Evolutionary conservation across 2,329 filamentous ascomycete species (phyloP), one percentile per base, ranked within the genome.

Genomic region (Penicillium griseofulvum): DNA sequence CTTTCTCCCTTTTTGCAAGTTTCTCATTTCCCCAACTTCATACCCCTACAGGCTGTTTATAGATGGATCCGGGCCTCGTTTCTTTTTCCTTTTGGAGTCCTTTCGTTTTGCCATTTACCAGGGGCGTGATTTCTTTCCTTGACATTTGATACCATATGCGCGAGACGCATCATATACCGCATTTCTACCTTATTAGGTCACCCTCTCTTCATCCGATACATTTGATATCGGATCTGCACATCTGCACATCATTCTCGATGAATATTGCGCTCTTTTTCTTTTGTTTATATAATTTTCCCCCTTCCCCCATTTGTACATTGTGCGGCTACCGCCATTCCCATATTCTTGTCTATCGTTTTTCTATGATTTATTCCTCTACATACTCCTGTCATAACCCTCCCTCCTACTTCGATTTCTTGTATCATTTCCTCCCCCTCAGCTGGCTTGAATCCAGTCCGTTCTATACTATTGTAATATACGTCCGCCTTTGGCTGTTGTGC

Each of bases 21-120:
- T 55, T 58, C 55, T 56, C 45, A 58, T 66, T 60, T 67, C 56
- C 24, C 26, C 28, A 52, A 64, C 60, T 67, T 71, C 71, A 74
- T 75, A 74, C 71, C 71, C 71, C 67, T 58, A 66, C 56, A 71
- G 67, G 71, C 67, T 61, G 68, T 65, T 71, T 60, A 71, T 71
- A 73, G 68, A 73, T 68, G 63, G 62, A 66, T 61, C 57, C 59
- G 69, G 51, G 68, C 67, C 68, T 72, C 61, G 68, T 67, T 69
- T 63, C 55, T 56, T 67, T 66, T 62, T 61, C 59, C 60, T 62
- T 49, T 61, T 61, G 64, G 66, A 61, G 57, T 64, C 59, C 53
- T 67, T 63, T 63, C 58, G 26, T 56, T 66, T 49, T 28, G 42
- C 31, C 52, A 47, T 57, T 57, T 60, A 42, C 19, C 19, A 29